Conservation (phyloP, 768 basidiomycete genomes). For the Inosperma sp. region DNA sequence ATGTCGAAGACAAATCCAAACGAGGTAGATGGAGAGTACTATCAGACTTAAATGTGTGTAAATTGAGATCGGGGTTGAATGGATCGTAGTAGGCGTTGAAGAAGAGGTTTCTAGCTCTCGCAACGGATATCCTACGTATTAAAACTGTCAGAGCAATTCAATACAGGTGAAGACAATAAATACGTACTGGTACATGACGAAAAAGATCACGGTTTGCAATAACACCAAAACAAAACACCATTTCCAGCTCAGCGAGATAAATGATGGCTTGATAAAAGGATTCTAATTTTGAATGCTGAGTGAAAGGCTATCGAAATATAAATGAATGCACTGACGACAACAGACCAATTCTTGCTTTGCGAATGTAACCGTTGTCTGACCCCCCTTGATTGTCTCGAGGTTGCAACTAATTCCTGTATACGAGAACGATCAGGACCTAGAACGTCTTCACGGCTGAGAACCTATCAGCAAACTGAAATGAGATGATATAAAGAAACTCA, state of each 20-base stretch:
- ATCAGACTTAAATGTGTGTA: constrained; percentile 44
- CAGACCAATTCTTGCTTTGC: constrained; percentile 36
- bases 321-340: constrained; percentile 10
- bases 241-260: constrained; percentile 15
- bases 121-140: constrained; percentile 39
- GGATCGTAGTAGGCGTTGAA: constrained; percentile 76
- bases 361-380: constrained; percentile 45
- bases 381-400: constrained; percentile 49
- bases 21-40: constrained; percentile 33
- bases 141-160: constrained; percentile 7
- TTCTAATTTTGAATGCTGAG: background rate
- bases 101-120: constrained; percentile 52
- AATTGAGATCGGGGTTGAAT: constrained; percentile 66
- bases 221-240: constrained; percentile 21
- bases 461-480: background rate
- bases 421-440: constrained; percentile 37
- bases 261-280: background rate
- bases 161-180: background rate
- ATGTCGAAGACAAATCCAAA: constrained; percentile 34
- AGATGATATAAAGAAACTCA: constrained; percentile 24
- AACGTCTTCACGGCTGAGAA: constrained; percentile 10
- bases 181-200: constrained; percentile 57
- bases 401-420: constrained; percentile 46
- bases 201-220: constrained; percentile 43
- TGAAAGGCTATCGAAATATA: background rate